Percentiles rank a stretch among this genome's conserved stretches.
These are phyloP conservation scores for Gaeumannomyces tritici DNA, from an alignment of 2,329 filamentous ascomycete species.

Conservation along the genomic window DNA sequence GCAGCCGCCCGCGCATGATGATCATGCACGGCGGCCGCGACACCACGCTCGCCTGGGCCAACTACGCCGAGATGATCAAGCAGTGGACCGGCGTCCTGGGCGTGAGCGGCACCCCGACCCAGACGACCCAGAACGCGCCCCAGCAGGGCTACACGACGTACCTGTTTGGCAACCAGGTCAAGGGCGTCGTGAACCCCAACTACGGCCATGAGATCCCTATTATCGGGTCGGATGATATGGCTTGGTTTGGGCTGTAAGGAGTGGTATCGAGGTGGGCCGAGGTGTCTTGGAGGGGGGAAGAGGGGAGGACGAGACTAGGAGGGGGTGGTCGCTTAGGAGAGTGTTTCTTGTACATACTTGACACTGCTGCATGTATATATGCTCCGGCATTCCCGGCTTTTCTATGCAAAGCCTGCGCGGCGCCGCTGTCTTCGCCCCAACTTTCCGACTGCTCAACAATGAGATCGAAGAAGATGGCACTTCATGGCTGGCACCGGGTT, in stretches of 20 bases:
- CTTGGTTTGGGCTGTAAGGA: slow-evolving; percentile 6
- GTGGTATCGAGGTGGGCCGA: too few relatives aligned
- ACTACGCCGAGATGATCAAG: slow-evolving; percentile 48
- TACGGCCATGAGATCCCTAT: slow-evolving; percentile 7
- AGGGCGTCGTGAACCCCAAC: slow-evolving; percentile 5
- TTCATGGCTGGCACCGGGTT: too few relatives aligned
- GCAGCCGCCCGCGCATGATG: slow-evolving; percentile 42
- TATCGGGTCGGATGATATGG: slow-evolving; percentile 8
- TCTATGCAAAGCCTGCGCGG: too few relatives aligned
- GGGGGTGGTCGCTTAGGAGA: too few relatives aligned
- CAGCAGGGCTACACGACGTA: slow-evolving; percentile 15
- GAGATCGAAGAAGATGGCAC: too few relatives aligned
- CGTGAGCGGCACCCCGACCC: slow-evolving; percentile 12
- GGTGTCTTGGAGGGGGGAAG: too few relatives aligned
- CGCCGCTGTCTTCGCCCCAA: too few relatives aligned
- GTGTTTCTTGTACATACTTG: too few relatives aligned
- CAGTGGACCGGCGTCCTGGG: slow-evolving; percentile 43
- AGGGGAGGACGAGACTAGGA: too few relatives aligned
- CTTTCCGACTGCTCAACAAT: too few relatives aligned
- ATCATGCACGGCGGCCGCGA: slow-evolving; percentile 48
- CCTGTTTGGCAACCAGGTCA: slow-evolving; percentile 13
- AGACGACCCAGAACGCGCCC: slow-evolving; percentile 11
- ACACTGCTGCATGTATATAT: too few relatives aligned
- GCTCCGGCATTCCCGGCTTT: too few relatives aligned
- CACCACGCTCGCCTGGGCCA: slow-evolving; percentile 37